phyloP scores from a whole-genome alignment of 2,329 filamentous ascomycete genomes.

The Cercospora sp. region DNA sequence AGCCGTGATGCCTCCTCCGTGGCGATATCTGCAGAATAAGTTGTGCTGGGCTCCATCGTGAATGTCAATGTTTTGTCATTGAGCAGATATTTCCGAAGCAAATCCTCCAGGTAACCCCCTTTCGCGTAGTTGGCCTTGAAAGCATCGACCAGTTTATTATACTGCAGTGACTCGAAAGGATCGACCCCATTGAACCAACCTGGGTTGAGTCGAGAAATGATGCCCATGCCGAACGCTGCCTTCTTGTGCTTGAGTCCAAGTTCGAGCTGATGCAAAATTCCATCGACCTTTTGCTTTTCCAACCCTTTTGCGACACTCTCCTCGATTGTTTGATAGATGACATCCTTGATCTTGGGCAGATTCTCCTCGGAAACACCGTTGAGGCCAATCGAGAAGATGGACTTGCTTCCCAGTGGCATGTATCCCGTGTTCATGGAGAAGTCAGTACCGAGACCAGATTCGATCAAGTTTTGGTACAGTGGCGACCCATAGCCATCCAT shows the following conservation, averaged over 20 bases:
- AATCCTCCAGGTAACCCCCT: constrained; percentile 75
- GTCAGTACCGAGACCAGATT: constrained; percentile 84
- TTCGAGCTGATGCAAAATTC: constrained; percentile 89
- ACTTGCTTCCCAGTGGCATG: constrained; percentile 69
- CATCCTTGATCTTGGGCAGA: constrained; percentile 72
- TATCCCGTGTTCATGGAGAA: constrained; percentile 95
- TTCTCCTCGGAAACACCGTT: constrained; percentile 84
- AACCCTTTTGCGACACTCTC: constrained; percentile 76
- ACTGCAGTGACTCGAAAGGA: constrained; percentile 85
- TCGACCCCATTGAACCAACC: constrained; percentile 96
- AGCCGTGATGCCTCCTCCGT: constrained; percentile 75
- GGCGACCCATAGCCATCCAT: constrained; percentile 96
- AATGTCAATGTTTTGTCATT: constrained; percentile 87
- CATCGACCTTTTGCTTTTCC: constrained; percentile 85
- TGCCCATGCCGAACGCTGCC: constrained; percentile 86
- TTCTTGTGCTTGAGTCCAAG: constrained; percentile 95
- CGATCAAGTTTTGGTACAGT: constrained; percentile 83
- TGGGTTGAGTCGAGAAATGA: constrained; percentile 84
- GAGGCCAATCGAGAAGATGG: constrained; percentile 89
- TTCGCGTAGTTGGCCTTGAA: constrained; percentile 77
- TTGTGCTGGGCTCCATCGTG: constrained; percentile 84
- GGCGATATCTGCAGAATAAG: constrained; percentile 71
- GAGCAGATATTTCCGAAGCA: constrained; percentile 86
- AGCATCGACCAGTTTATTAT: constrained; percentile 81
- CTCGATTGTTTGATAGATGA: constrained; percentile 69